A percentile compares a stretch with the other conserved stretches of the same genome.
phyloP scores from a whole-genome alignment of 139 green algal species.

The Chlamydomonas sp. region DNA sequence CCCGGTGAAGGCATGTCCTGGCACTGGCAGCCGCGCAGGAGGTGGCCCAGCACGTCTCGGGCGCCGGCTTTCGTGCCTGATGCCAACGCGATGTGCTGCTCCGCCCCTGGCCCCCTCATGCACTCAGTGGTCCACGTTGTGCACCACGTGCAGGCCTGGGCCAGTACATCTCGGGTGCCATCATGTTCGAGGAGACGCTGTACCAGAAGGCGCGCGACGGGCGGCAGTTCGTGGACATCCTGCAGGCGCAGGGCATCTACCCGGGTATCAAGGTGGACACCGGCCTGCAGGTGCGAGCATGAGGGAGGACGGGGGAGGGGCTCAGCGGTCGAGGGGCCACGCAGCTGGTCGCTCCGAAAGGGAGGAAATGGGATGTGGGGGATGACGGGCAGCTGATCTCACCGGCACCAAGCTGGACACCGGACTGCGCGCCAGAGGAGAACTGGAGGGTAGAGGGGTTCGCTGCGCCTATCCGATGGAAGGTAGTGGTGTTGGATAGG shows the following conservation, averaged over 20 bases:
- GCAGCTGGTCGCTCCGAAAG: too few relatives aligned
- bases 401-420: too few relatives aligned
- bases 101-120: neutral
- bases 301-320: too few relatives aligned
- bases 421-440: too few relatives aligned
- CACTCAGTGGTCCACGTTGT: neutral
- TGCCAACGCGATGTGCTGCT: neutral
- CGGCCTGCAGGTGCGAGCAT: slow-evolving; percentile 72
- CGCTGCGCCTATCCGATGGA: too few relatives aligned
- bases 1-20: too few relatives aligned
- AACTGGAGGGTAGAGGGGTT: too few relatives aligned
- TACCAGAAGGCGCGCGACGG: slow-evolving; percentile 85
- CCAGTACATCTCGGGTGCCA: slow-evolving; percentile 90
- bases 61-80: too few relatives aligned
- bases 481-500: too few relatives aligned
- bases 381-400: too few relatives aligned
- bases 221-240: slow-evolving; percentile 87
- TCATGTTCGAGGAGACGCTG: slow-evolving; percentile 99
- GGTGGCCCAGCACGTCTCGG: neutral
- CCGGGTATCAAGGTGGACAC: slow-evolving; percentile 95
- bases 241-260: slow-evolving; percentile 85
- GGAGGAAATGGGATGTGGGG: too few relatives aligned
- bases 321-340: too few relatives aligned
- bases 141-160: slow-evolving; percentile 74
- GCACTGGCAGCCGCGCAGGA: neutral